Base-by-base conservation (phyloP, 2,329 filamentous ascomycete species). In the Paecilomyces dactylethromorphus region DNA sequence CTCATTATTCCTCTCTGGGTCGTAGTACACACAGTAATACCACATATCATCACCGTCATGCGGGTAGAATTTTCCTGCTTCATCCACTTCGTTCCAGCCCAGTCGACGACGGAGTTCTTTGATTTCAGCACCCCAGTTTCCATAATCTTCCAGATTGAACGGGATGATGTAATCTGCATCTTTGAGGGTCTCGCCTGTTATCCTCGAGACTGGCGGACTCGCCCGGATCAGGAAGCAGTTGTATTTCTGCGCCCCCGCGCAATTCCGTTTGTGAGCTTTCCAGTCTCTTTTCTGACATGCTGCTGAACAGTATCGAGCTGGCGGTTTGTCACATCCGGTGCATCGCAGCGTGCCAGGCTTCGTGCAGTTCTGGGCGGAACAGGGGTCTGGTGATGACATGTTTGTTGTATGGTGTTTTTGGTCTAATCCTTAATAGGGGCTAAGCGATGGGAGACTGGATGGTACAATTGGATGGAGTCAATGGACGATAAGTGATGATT, bases 161-260 rank as follows among this genome's bases (percentile, higher is more conserved):
- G 21, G 53, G n/a, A 31, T 24, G 7, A 54, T 54, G 26, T 32
- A 54, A 15, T 39, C 33, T 39, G 33, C 33, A n/a, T 54, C 53
- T 7, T 12, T 26, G 6, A n/a, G 26, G 13, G 26, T 15, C 3
- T 26, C 6, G n/a, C 22, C n/a, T 1, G 21, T 5, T 1, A 8
- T n/a, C 7, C 7, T 12, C n/a, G 3, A 3, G 3, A 15, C 4
- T 7, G 22, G 1, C 5, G 53, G 33, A 4, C 12, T 11, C 3
- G 54, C 33, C n/a, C 49, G 54, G 29, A 59, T 56, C 11, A 59
- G 29, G 31, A 59, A 56, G 35, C 58, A 59, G 49, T 59, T 59
- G 31, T 56, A 15, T 22, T 56, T 59, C 54, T 59, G 54, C n/a
- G 39, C 54, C 11, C 58, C 54, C 21, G 54, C 54, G 32, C 54